phyloP scores from a whole-genome alignment of 495 filamentous ascomycete genomes.

The Penicillium cataractarum region DNA sequence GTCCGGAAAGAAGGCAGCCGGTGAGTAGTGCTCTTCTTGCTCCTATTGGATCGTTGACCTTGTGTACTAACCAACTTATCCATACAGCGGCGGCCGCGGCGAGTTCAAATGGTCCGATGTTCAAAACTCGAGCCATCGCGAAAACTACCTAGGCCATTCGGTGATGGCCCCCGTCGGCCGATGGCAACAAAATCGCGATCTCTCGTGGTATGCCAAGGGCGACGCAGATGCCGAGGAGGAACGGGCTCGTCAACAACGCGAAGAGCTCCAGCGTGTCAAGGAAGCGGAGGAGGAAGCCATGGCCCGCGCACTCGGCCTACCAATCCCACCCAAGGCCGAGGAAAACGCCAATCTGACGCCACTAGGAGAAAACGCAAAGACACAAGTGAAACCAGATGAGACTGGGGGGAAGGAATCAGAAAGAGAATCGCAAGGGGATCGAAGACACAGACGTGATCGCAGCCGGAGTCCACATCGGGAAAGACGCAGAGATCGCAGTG shows the following conservation, averaged over 20 bases:
- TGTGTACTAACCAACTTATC: slow-evolving; percentile 12
- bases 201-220: slow-evolving; percentile 85
- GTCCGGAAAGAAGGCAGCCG: slow-evolving; percentile 91
- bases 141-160: slow-evolving; percentile 97
- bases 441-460: slow-evolving; percentile 36
- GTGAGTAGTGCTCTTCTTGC: slow-evolving; percentile 33
- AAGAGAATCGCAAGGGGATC: slow-evolving; percentile 28
- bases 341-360: slow-evolving; percentile 50
- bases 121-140: slow-evolving; percentile 80
- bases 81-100: slow-evolving; percentile 76
- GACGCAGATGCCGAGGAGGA: slow-evolving; percentile 63
- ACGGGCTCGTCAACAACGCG: slow-evolving; percentile 62
- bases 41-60: not conserved
- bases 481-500: slow-evolving; percentile 32
- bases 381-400: slow-evolving; percentile 29
- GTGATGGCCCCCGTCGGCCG: slow-evolving; percentile 94
- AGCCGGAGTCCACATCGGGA: slow-evolving; percentile 40
- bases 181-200: slow-evolving; percentile 89
- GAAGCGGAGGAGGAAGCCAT: slow-evolving; percentile 93
- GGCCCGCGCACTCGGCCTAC: slow-evolving; percentile 76
- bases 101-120: slow-evolving; percentile 98
- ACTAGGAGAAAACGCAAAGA: slow-evolving; percentile 37
- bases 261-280: slow-evolving; percentile 79
- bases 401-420: slow-evolving; percentile 26
- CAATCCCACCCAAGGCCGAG: slow-evolving; percentile 53